These are phyloP conservation scores for Sarcomyxa edulis DNA, from an alignment of 768 basidiomycete genomes.

Conservation along the genomic window DNA sequence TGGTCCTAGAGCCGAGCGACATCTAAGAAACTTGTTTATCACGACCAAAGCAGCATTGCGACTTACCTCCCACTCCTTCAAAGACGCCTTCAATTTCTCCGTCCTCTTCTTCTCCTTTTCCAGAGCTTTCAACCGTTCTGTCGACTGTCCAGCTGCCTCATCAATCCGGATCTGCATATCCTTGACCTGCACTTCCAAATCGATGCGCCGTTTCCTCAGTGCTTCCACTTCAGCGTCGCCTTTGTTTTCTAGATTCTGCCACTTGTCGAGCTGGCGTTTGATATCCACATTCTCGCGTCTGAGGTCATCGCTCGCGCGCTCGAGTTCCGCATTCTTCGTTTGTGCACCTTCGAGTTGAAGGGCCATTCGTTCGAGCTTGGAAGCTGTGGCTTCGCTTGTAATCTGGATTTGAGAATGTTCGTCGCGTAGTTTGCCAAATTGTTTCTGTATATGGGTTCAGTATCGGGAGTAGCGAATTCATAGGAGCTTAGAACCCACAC, in stretches of 20 bases:
- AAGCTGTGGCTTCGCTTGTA: slow-evolving; percentile 35
- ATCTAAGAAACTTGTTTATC: slow-evolving; percentile 2
- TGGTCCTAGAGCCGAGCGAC: slow-evolving; percentile 33
- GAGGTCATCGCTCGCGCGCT: slow-evolving; percentile 52
- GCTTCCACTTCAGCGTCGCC: slow-evolving; percentile 55
- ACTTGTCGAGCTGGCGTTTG: slow-evolving; percentile 60
- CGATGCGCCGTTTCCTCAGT: slow-evolving; percentile 46
- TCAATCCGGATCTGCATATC: slow-evolving; percentile 35
- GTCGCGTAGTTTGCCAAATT: slow-evolving; percentile 37
- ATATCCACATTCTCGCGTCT: slow-evolving; percentile 51
- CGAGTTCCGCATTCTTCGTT: slow-evolving; percentile 46
- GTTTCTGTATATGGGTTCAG: slow-evolving; percentile 22
- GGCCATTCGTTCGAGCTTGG: slow-evolving; percentile 51
- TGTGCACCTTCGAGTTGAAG: slow-evolving; percentile 57
- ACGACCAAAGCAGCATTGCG: neutral
- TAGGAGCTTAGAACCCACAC: slow-evolving; percentile 23
- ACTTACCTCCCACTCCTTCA: slow-evolving; percentile 42
- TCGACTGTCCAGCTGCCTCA: slow-evolving; percentile 23
- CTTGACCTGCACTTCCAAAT: slow-evolving; percentile 50
- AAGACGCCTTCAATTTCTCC: slow-evolving; percentile 34
- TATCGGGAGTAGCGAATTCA: neutral
- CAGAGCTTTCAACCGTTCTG: slow-evolving; percentile 26
- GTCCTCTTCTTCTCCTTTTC: slow-evolving; percentile 38
- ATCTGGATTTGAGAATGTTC: slow-evolving; percentile 45
- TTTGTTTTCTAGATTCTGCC: slow-evolving; percentile 62